Conservation (phyloP, 1,139 yeast genomes). For the Entelexis sorbosivorans region DNA sequence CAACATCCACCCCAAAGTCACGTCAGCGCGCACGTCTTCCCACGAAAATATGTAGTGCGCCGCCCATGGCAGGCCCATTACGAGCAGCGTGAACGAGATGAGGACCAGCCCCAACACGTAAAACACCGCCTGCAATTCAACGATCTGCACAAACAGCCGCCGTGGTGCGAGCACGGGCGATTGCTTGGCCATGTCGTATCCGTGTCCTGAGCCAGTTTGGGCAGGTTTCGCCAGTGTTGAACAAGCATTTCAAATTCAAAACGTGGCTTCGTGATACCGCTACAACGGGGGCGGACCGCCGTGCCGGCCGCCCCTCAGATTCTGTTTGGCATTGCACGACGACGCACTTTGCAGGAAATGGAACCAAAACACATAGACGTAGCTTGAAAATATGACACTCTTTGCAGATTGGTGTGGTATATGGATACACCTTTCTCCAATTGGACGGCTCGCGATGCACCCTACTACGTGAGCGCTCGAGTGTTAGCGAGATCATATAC, state of each 20-base stretch:
- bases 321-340: too few species aligned
- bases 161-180: conserved; percentile 36
- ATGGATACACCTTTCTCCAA: too few species aligned
- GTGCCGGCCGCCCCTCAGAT: too few species aligned
- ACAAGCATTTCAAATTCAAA: background rate
- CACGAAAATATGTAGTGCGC: conserved; percentile 72
- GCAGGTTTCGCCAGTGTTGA: background rate
- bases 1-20: conserved; percentile 68
- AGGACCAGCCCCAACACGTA: conserved; percentile 31
- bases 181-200: conserved; percentile 25
- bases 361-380: too few species aligned
- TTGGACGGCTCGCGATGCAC: too few species aligned
- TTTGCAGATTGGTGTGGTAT: too few species aligned
- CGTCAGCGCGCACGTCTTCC: conserved; percentile 61
- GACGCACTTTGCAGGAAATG: too few species aligned
- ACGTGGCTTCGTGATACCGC: background rate
- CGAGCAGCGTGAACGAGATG: conserved; percentile 30
- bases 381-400: too few species aligned
- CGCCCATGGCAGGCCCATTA: conserved; percentile 38
- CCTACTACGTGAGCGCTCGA: too few species aligned
- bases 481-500: too few species aligned
- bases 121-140: conserved; percentile 32
- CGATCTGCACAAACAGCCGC: conserved; percentile 33
- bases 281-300: background rate
- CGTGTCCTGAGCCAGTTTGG: background rate